phyloP scores from a whole-genome alignment of 139 green algal species.

The Spirogloea muscicola region DNA sequence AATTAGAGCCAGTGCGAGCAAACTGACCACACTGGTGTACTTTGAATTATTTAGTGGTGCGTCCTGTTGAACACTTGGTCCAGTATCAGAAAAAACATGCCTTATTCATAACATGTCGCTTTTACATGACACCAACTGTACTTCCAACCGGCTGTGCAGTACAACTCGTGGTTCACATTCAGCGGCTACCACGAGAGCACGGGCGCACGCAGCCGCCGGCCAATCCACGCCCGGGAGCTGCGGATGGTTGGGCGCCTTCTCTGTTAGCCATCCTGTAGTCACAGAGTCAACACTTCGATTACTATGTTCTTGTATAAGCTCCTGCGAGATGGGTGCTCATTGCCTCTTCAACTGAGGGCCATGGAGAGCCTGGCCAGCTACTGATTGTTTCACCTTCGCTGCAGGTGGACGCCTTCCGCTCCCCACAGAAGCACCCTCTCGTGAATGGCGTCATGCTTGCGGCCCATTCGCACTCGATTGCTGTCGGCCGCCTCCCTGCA shows the following conservation, averaged over 20 bases:
- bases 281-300: background rate
- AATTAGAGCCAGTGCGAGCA: background rate
- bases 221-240: slow-evolving; percentile 21
- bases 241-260: slow-evolving; percentile 15
- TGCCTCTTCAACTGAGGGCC: too few species aligned
- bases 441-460: slow-evolving; percentile 20
- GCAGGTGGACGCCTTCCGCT: slow-evolving; percentile 27
- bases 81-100: background rate
- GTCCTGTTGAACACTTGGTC: background rate
- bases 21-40: background rate
- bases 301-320: background rate
- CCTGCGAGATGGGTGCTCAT: background rate
- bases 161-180: slow-evolving; percentile 42
- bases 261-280: background rate
- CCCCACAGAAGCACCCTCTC: background rate
- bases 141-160: background rate
- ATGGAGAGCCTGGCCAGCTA: background rate
- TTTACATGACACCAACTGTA: background rate
- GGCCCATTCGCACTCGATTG: slow-evolving; percentile 13
- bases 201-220: slow-evolving; percentile 13
- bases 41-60: slow-evolving; percentile 14
- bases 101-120: background rate
- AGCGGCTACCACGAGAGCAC: slow-evolving; percentile 3
- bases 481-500: background rate
- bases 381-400: background rate